Evolutionary conservation across 768 basidiomycete species (phyloP).

Genomic region (Rhodotorula babjevae): DNA sequence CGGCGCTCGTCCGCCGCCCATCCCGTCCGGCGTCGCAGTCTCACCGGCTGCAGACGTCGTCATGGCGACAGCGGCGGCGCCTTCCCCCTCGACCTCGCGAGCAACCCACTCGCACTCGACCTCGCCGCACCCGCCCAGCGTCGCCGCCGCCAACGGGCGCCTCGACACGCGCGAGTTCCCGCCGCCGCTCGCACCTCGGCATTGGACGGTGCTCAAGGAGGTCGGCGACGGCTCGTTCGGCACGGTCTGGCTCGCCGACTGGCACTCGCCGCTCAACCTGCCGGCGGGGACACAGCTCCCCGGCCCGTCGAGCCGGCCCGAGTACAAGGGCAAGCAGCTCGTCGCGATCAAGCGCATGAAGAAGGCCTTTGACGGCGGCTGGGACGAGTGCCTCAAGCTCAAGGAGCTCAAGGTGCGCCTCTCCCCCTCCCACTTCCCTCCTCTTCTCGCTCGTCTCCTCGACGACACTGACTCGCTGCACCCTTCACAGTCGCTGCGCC

Average conservation of each 20-base stretch:
- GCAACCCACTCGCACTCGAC: not conserved
- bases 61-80: not conserved
- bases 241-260: slow-evolving; percentile 97
- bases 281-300: slow-evolving; percentile 42
- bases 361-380: slow-evolving; percentile 94
- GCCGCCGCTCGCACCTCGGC: slow-evolving; percentile 32
- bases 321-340: slow-evolving; percentile 88
- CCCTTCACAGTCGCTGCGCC: slow-evolving; percentile 70
- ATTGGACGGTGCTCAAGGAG: slow-evolving; percentile 88
- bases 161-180: slow-evolving; percentile 17
- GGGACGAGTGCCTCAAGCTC: slow-evolving; percentile 91
- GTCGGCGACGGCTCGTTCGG: slow-evolving; percentile 98
- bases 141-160: too few species aligned
- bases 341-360: slow-evolving; percentile 99
- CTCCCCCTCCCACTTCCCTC: too few species aligned
- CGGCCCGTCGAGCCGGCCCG: slow-evolving; percentile 55
- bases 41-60: not conserved
- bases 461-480: not conserved
- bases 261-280: slow-evolving; percentile 74
- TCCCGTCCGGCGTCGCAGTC: not conserved
- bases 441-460: too few species aligned
- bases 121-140: not conserved
- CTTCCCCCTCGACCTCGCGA: not conserved
- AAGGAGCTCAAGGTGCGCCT: slow-evolving; percentile 91
- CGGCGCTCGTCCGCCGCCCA: too few species aligned